Conservation (phyloP, 164 flowering plant genomes). For the Annona cherimola region DNA sequence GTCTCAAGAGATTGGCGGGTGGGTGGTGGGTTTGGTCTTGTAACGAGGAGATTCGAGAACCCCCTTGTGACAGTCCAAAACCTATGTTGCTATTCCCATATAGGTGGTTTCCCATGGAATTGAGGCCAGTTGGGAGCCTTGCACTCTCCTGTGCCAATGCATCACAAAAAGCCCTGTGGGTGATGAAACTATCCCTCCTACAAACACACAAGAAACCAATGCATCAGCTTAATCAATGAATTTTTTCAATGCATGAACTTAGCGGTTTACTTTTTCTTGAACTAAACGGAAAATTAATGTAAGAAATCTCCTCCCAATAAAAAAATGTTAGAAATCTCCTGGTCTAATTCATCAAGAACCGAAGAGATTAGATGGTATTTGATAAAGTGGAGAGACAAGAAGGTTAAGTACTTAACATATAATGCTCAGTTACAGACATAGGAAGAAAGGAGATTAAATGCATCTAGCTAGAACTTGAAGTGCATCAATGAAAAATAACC, state of each 20-base stretch:
- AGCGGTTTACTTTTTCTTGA: too few species aligned
- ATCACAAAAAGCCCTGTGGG: slow-evolving; percentile 92
- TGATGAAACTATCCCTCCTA: slow-evolving; percentile 92
- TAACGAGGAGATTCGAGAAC: slow-evolving; percentile 34
- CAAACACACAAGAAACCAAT: slow-evolving; percentile 7
- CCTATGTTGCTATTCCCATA: slow-evolving; percentile 44
- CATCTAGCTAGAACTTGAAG: neutral
- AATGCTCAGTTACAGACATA: neutral
- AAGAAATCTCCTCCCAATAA: too few species aligned
- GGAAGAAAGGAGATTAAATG: neutral
- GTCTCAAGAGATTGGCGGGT: slow-evolving; percentile 35
- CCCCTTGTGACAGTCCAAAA: slow-evolving; percentile 46
- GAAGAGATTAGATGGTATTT: slow-evolving; percentile 11
- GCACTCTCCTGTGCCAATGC: slow-evolving; percentile 87
- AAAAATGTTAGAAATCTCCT: too few species aligned
- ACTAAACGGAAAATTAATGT: too few species aligned
- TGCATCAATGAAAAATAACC: neutral
- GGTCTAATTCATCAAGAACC: slow-evolving; percentile 6
- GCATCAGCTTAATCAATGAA: neutral
- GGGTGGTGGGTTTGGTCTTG: slow-evolving; percentile 34
- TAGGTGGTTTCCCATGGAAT: slow-evolving; percentile 50
- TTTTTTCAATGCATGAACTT: neutral
- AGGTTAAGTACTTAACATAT: neutral
- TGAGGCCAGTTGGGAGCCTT: slow-evolving; percentile 49
- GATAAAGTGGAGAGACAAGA: neutral